Conservation (phyloP, 2,329 filamentous ascomycete species). For the Aspergillus carbonarius region DNA sequence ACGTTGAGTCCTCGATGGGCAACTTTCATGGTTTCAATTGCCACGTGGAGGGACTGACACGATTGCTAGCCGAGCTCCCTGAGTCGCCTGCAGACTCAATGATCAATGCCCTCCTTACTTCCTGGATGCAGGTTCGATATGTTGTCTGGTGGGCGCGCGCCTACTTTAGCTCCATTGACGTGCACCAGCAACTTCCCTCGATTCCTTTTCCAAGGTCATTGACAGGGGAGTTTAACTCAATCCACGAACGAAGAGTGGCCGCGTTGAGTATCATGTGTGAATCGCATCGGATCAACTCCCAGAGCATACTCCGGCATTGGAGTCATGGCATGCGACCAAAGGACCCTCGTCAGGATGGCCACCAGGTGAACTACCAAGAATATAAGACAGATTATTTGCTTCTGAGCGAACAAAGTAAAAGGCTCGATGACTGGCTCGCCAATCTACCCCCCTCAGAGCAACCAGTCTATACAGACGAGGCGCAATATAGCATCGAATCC, state of each 20-base stretch:
- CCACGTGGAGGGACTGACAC: conserved; percentile 17
- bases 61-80: too few relatives aligned
- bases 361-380: too few relatives aligned
- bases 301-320: conserved; percentile 7
- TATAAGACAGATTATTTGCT: background rate
- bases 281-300: conserved; percentile 23
- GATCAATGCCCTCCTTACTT: conserved; percentile 16
- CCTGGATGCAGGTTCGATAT: conserved; percentile 25
- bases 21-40: conserved; percentile 25
- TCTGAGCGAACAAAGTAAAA: background rate
- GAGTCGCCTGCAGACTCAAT: background rate
- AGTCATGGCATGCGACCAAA: too few relatives aligned
- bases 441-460: conserved; percentile 18
- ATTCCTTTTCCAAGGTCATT: conserved; percentile 11
- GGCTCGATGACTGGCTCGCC: conserved; percentile 20
- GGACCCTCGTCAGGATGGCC: too few relatives aligned
- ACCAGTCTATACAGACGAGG: conserved; percentile 3
- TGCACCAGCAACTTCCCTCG: conserved; percentile 16
- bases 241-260: conserved; percentile 17
- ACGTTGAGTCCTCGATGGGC: conserved; percentile 25
- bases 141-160: conserved; percentile 28
- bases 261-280: conserved; percentile 26
- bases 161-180: conserved; percentile 24
- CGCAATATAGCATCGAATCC: too few relatives aligned
- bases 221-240: background rate